Percentiles rank a stretch among this genome's conserved stretches.
These are phyloP conservation scores for Diaporthe citriasiana DNA, from an alignment of 2,329 filamentous ascomycete species.

Conservation along the genomic window DNA sequence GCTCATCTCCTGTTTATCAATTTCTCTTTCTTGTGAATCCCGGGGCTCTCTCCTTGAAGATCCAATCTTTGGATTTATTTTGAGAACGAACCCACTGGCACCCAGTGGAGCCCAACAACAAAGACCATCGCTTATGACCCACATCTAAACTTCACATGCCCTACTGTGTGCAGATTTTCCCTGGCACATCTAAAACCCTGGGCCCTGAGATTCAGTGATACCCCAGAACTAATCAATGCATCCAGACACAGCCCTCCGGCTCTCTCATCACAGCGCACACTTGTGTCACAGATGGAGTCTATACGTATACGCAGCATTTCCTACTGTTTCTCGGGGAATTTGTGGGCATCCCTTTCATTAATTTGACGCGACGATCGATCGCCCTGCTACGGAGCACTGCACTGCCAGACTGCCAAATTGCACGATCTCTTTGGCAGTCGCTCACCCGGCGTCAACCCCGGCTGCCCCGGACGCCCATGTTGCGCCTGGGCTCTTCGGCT, in stretches of 20 bases:
- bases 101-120: slow-evolving; percentile 27
- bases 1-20: slow-evolving; percentile 34
- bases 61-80: slow-evolving; percentile 43
- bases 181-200: slow-evolving; percentile 15
- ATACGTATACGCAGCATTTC: slow-evolving; percentile 16
- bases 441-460: not conserved
- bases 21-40: slow-evolving; percentile 27
- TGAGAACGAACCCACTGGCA: slow-evolving; percentile 34
- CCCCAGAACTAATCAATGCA: slow-evolving; percentile 23
- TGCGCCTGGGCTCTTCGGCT: slow-evolving; percentile 15
- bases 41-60: slow-evolving; percentile 37
- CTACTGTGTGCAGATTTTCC: not conserved
- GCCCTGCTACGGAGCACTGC: slow-evolving; percentile 1
- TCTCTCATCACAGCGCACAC: not conserved
- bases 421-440: slow-evolving; percentile 1
- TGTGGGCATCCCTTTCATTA: slow-evolving; percentile 33
- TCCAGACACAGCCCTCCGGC: not conserved
- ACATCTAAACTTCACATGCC: slow-evolving; percentile 8
- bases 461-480: slow-evolving; percentile 12
- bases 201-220: slow-evolving; percentile 12
- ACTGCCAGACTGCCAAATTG: slow-evolving; percentile 4
- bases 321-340: slow-evolving; percentile 13
- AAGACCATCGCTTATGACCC: slow-evolving; percentile 18
- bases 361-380: slow-evolving; percentile 30
- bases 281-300: not conserved